Base-by-base conservation (phyloP, 257 asterid species). In the Misopates orontium region DNA sequence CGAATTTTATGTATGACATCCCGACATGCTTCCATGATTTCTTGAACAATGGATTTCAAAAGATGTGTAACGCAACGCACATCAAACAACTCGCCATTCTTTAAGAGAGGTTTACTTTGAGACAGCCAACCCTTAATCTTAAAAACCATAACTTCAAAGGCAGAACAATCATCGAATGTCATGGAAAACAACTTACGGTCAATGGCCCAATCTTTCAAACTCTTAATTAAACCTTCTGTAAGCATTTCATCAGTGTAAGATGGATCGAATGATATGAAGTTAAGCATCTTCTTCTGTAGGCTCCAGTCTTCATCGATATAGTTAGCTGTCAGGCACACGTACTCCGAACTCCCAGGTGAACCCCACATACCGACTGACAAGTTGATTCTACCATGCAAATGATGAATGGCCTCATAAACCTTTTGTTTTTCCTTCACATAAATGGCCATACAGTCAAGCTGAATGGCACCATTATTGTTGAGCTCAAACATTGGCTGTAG, bases 401-500 rank as follows among this genome's bases (percentile, higher is more conserved):
- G 85, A 61, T 84, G 94, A 60, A 94, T 56, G 58, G 73, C 63
- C 64, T 86, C 90, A 14, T 81, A 83, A 19, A 90, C 67, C 82
- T 83, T 88, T 75, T 85, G 92, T 71, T 85, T 94, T 85, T 94
- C 95, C 73, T 84, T 86, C 61, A 63, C 71, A 53, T 79, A 88
- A 49, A 94, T 81, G 51, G 83, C 25, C 83, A 90, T 72, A 62
- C 99, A 94, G 73, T 93, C 97, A 10, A 75, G 71, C 77, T 90
- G 97, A 71, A 87, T 70, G 54, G 83, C 81, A 57, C 75, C 85
- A 72, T 70, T 79, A 50, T 67, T 71, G 71, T 85, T 79, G 45
- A 85, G 75, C 67, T 90, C 99, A 78, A 94, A 94, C 78, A 87
- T 47, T 40, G 99, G 99, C 75, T 90, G 97, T 71, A 94, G 83